phyloP scores from a whole-genome alignment of 83 land plant species.

The Diphasiastrum complanatum region DNA sequence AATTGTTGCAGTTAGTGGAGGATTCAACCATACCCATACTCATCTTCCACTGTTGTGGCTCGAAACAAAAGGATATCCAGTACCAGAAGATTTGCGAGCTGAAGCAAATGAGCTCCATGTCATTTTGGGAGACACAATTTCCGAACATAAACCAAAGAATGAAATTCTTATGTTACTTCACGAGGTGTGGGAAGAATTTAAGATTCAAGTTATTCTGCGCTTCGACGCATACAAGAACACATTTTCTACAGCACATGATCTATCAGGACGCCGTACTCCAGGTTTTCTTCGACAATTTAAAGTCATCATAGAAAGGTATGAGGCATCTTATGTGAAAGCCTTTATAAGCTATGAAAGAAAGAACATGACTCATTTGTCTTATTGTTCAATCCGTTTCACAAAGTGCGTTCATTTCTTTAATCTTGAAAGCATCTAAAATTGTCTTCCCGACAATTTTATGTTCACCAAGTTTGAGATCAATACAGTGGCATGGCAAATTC shows the following conservation, averaged over 20 bases:
- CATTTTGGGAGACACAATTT: neutral
- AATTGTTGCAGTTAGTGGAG: slow-evolving; percentile 40
- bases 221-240: slow-evolving; percentile 18
- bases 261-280: slow-evolving; percentile 20
- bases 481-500: neutral
- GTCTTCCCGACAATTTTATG: no score
- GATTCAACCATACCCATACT: slow-evolving; percentile 33
- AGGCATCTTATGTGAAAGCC: neutral
- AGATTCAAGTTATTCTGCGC: neutral
- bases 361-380: neutral
- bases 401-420: neutral
- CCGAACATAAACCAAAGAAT: neutral
- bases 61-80: slow-evolving; percentile 63
- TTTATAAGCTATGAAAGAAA: neutral
- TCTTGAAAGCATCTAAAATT: no score
- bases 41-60: slow-evolving; percentile 88
- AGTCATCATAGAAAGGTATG: slow-evolving; percentile 12
- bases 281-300: slow-evolving; percentile 15
- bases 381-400: neutral
- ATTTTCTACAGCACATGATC: neutral
- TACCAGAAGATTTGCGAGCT: slow-evolving; percentile 61
- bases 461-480: neutral
- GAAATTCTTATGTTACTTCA: slow-evolving; percentile 7
- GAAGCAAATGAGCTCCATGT: slow-evolving; percentile 8
- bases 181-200: slow-evolving; percentile 22